Evolutionary conservation across 2,329 filamentous ascomycete genomes (phyloP).

Genomic region (Curvularia lunata): DNA sequence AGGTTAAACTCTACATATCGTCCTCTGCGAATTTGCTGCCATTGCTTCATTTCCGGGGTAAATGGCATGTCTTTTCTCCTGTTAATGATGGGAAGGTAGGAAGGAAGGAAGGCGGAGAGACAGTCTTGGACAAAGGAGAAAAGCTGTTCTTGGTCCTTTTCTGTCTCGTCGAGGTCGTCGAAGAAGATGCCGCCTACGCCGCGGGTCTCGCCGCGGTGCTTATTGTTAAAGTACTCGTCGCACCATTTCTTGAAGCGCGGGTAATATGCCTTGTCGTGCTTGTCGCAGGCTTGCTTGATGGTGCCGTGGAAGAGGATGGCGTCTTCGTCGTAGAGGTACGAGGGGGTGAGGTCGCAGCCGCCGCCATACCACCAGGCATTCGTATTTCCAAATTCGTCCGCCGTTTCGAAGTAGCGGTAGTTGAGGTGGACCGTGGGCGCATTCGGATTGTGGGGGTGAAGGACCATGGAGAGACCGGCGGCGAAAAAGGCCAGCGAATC

Average conservation of each 20-base stretch:
- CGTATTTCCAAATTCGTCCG: slow-evolving; percentile 77
- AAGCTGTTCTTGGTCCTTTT: slow-evolving; percentile 85
- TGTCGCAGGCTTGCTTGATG: slow-evolving; percentile 91
- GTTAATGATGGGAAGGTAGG: slow-evolving; percentile 87
- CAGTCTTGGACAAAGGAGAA: slow-evolving; percentile 90
- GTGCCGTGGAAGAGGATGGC: slow-evolving; percentile 95
- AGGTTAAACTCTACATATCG: slow-evolving; percentile 98
- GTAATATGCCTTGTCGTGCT: slow-evolving; percentile 91
- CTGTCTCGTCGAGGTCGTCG: slow-evolving; percentile 88
- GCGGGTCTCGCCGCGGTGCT: slow-evolving; percentile 84
- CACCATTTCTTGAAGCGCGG: slow-evolving; percentile 97
- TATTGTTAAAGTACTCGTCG: slow-evolving; percentile 95
- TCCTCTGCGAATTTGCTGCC: slow-evolving; percentile 95
- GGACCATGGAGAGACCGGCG: slow-evolving; percentile 86
- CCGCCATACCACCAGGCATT: slow-evolving; percentile 99
- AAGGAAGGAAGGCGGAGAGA: slow-evolving; percentile 84
- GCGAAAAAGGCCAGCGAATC: slow-evolving; percentile 94
- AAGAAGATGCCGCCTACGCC: slow-evolving; percentile 98
- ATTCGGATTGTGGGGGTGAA: slow-evolving; percentile 95
- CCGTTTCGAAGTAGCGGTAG: slow-evolving; percentile 98
- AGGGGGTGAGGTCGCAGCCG: slow-evolving; percentile 90
- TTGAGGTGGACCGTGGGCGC: slow-evolving; percentile 97
- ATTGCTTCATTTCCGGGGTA: slow-evolving; percentile 84
- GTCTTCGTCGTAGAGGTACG: slow-evolving; percentile 95
- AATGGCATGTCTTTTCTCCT: slow-evolving; percentile 91